Percentiles rank a stretch among this genome's conserved stretches.
These are phyloP conservation scores for Setaria italica DNA, from an alignment of 202 grass and related monocot genomes.

Conservation along the genomic window DNA sequence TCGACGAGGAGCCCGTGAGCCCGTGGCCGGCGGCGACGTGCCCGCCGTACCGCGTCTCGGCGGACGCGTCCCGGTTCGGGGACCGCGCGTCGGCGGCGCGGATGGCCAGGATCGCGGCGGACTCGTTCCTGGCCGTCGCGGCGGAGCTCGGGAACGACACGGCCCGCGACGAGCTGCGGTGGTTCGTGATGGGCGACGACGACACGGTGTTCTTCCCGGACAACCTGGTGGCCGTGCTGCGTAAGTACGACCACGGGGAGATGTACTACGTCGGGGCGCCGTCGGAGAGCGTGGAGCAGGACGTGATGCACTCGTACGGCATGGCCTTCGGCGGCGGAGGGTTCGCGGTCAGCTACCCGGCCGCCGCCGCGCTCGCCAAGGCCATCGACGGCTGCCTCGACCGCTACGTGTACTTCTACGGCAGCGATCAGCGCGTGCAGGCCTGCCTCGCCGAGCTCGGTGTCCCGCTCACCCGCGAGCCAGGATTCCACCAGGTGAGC, in stretches of 20 bases:
- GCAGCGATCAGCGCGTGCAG: conserved; percentile 73
- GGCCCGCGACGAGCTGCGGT: conserved; percentile 46
- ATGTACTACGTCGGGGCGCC: conserved; percentile 92
- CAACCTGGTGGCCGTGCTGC: conserved; percentile 78
- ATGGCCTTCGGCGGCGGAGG: conserved; percentile 91
- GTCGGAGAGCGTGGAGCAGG: conserved; percentile 97
- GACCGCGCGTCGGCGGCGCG: conserved; percentile 64
- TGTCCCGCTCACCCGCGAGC: conserved; percentile 70
- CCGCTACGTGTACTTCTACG: conserved; percentile 69
- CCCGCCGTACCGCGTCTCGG: conserved; percentile 74
- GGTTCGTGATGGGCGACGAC: conserved; percentile 97
- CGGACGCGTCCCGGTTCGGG: conserved; percentile 74
- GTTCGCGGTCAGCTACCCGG: conserved; percentile 79
- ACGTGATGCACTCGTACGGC: conserved; percentile 81
- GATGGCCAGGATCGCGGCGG: conserved; percentile 78
- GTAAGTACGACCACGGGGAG: conserved; percentile 87
- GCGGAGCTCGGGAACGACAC: conserved; percentile 46
- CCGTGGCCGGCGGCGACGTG: conserved; percentile 51
- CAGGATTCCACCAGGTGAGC: conserved; percentile 87
- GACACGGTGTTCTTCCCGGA: conserved; percentile 95
- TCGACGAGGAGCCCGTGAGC: conserved; percentile 58
- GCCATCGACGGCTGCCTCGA: conserved; percentile 77
- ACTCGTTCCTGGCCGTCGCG: conserved; percentile 53
- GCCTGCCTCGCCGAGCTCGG: conserved; percentile 87
- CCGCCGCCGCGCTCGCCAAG: conserved; percentile 61